phyloP scores from a whole-genome alignment of 257 asterid genomes.

The Linderniella brevidens region DNA sequence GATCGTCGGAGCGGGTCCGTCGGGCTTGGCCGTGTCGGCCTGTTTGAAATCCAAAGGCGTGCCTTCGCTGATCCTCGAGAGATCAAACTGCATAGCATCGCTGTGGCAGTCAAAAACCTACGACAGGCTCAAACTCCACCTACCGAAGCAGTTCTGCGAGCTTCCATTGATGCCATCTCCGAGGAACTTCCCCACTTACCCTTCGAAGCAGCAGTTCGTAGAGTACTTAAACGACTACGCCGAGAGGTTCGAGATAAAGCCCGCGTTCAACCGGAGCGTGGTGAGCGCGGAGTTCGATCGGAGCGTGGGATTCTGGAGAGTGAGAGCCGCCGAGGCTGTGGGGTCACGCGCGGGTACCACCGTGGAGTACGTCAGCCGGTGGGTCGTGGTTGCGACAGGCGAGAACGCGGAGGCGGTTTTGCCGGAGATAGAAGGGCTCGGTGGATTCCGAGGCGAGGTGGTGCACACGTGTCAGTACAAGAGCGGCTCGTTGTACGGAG shows the following conservation, averaged over 20 bases:
- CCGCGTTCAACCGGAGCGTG: conserved; percentile 35
- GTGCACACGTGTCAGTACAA: conserved; percentile 52
- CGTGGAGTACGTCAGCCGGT: conserved; percentile 35
- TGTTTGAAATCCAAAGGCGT: conserved; percentile 39
- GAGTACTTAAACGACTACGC: conserved; percentile 48
- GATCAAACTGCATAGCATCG: conserved; percentile 71
- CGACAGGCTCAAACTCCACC: conserved; percentile 64
- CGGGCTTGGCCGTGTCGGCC: conserved; percentile 75
- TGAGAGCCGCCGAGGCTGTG: conserved; percentile 13
- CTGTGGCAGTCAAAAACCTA: conserved; percentile 76
- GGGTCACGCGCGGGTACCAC: neutral
- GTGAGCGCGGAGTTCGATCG: conserved; percentile 33
- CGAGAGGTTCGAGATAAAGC: conserved; percentile 33
- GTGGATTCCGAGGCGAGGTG: conserved; percentile 27
- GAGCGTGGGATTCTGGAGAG: conserved; percentile 35
- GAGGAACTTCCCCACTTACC: conserved; percentile 49
- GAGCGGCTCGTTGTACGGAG: conserved; percentile 39
- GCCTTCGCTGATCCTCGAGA: conserved; percentile 45
- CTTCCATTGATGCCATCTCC: conserved; percentile 74
- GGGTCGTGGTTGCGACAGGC: conserved; percentile 86
- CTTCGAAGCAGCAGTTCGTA: conserved; percentile 54
- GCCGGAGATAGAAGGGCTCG: conserved; percentile 47
- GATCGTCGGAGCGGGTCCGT: conserved; percentile 78
- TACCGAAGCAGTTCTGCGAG: conserved; percentile 75
- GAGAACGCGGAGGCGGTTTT: conserved; percentile 76